These are phyloP conservation scores for Fusarium sp. DNA, from an alignment of 2,329 filamentous ascomycete genomes.

Conservation along the genomic window DNA sequence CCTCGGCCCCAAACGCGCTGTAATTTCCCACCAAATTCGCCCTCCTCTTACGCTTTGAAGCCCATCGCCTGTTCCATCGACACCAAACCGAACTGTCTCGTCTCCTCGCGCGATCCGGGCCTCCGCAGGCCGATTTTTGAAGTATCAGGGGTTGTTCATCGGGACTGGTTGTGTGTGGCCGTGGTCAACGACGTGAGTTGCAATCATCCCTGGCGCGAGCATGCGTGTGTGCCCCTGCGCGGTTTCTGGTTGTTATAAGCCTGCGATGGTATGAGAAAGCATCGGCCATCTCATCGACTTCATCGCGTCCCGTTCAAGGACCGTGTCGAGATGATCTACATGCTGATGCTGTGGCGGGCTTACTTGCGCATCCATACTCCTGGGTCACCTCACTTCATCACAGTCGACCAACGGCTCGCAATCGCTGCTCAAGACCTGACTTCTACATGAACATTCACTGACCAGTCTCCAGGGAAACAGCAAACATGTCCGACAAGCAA, in stretches of 20 bases:
- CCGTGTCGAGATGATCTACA: not conserved
- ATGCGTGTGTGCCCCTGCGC: slow-evolving; percentile 16
- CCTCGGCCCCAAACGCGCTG: slow-evolving; percentile 38
- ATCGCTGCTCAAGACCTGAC: slow-evolving; percentile 17
- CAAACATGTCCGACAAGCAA: slow-evolving; percentile 54
- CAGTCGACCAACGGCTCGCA: slow-evolving; percentile 13
- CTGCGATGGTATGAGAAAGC: slow-evolving; percentile 1
- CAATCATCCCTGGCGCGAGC: slow-evolving; percentile 28
- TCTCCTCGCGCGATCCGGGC: slow-evolving; percentile 36
- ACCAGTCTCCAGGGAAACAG: slow-evolving; percentile 44
- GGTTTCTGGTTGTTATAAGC: slow-evolving; percentile 15
- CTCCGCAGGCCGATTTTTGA: slow-evolving; percentile 47
- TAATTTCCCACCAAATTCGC: slow-evolving; percentile 42
- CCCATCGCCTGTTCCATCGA: slow-evolving; percentile 28
- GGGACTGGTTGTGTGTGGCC: slow-evolving; percentile 40
- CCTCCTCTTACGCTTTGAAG: slow-evolving; percentile 31
- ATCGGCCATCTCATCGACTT: slow-evolving; percentile 1
- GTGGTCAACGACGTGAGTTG: slow-evolving; percentile 47
- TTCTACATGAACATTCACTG: slow-evolving; percentile 31
- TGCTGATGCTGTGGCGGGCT: slow-evolving; percentile 1
- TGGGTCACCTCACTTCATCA: slow-evolving; percentile 3
- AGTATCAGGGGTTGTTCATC: slow-evolving; percentile 48
- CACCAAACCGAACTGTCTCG: slow-evolving; percentile 35
- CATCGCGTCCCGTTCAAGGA: not conserved
- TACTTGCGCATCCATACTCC: slow-evolving; percentile 4